Evolutionary conservation across 2,329 filamentous ascomycete species (phyloP).

Genomic region (Mariannaea elegans): DNA sequence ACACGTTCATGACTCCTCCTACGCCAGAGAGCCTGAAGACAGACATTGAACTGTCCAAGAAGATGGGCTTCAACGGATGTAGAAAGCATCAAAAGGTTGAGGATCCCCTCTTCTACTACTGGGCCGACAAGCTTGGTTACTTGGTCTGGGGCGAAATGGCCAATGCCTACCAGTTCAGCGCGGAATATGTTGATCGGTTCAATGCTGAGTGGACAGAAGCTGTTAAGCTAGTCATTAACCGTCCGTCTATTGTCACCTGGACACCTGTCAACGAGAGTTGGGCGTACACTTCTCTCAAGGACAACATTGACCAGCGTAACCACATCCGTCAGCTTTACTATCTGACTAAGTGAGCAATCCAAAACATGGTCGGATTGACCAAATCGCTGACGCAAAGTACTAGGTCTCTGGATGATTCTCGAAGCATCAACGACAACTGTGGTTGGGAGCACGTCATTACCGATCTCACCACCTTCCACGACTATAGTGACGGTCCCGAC

Average conservation of each 20-base stretch:
- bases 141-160: constrained; percentile 73
- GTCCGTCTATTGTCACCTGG: constrained; percentile 71
- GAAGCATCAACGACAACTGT: constrained; percentile 76
- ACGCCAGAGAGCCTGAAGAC: constrained; percentile 53
- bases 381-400: constrained; percentile 10
- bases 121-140: constrained; percentile 68
- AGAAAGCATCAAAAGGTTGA: constrained; percentile 73
- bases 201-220: constrained; percentile 71
- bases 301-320: constrained; percentile 66
- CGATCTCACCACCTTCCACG: constrained; percentile 74
- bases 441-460: constrained; percentile 75
- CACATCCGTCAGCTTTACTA: constrained; percentile 72
- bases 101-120: constrained; percentile 68
- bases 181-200: constrained; percentile 67
- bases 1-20: constrained; percentile 68
- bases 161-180: constrained; percentile 70
- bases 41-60: constrained; percentile 66
- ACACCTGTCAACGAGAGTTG: constrained; percentile 72
- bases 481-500: constrained; percentile 68
- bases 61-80: constrained; percentile 72
- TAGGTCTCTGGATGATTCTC: constrained; percentile 65
- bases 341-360: constrained; percentile 62
- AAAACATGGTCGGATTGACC: neutral
- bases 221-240: constrained; percentile 71
- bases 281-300: constrained; percentile 68